Evolutionary conservation across 805 yeast species (phyloP).

Genomic region (Wickerhamomyces rabaulensis): DNA sequence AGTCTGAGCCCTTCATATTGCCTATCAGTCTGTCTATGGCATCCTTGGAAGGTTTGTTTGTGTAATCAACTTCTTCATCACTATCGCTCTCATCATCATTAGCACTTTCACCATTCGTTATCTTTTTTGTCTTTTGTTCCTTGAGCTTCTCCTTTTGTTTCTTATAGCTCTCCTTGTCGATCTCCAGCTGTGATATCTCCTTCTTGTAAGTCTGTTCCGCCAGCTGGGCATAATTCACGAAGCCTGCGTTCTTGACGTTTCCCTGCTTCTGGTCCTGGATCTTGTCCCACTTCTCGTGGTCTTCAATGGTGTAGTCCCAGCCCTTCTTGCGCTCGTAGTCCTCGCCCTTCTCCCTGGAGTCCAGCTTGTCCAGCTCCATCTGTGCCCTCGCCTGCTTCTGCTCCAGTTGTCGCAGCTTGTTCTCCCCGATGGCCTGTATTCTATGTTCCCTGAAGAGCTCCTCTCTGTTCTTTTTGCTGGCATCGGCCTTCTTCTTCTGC

Average conservation of each 20-base stretch:
- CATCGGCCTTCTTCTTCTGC: conserved; percentile 24
- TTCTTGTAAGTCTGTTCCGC: conserved; percentile 60
- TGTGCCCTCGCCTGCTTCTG: conserved; percentile 32
- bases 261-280: conserved; percentile 27
- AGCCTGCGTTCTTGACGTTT: conserved; percentile 31
- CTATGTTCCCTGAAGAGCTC: conserved; percentile 33
- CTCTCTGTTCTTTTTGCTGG: conserved; percentile 28
- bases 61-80: conserved; percentile 20
- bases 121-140: conserved; percentile 11
- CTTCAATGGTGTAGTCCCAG: conserved; percentile 57
- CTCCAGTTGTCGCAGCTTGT: conserved; percentile 24
- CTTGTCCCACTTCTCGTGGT: conserved; percentile 58
- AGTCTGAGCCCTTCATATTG: conserved; percentile 15
- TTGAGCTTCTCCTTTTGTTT: conserved; percentile 29
- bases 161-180: conserved; percentile 38
- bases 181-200: conserved; percentile 35
- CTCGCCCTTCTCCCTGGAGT: conserved; percentile 29
- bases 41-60: conserved; percentile 32
- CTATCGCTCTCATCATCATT: not conserved
- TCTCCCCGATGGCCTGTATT: conserved; percentile 18
- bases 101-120: not conserved
- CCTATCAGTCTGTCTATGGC: conserved; percentile 30
- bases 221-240: conserved; percentile 44
- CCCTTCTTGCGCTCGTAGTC: conserved; percentile 38
- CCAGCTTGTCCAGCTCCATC: conserved; percentile 30